Evolutionary conservation across 2,329 filamentous ascomycete species (phyloP), one percentile per base, ranked within the genome.

Genomic region (Phialophora chinensis): DNA sequence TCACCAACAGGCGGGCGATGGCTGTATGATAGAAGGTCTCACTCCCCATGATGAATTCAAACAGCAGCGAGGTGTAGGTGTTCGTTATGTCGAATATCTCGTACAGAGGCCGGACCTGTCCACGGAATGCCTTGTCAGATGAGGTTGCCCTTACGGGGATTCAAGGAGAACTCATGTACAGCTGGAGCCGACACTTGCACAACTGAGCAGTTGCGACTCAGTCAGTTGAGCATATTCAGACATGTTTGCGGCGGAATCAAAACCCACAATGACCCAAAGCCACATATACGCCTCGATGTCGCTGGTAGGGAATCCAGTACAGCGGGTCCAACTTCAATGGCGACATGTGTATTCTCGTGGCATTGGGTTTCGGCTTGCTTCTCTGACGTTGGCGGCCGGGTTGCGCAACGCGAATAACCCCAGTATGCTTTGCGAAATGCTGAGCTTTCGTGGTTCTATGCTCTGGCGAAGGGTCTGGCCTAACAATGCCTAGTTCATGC

Each of bases 21-120:
- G 35, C 56, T 49, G 56, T 27, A 33, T 59, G 56, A n/a, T 59
- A 59, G 27, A 59, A 59, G 23, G 35, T 33, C 35, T 59, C 56
- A 25, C 56, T 49, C n/a, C 27, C 23, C 35, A 29, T 49, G n/a
- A 59, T 59, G 56, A 25, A 59, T 14, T 59, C 56, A 27, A 59
- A 44, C 12, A 50, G 42, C 12, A 59, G 35, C 23, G 56, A 59
- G 31, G 56, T 59, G 35, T 59, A 49, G 23, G 27, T 29, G 20
- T 38, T 59, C 25, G 56, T 59, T 1, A 59, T 50, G 42, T 59
- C 31, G 56, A 59, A 59, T n/a, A 59, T 59, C 31, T 59, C 56
- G 56, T 59, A 59, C 17, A 59, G 12, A 23, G 56, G 56, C 14
- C 42, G 42, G 14, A 57, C 31, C n/a, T 33, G 12, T 35, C 11